phyloP scores from a whole-genome alignment of 2,329 filamentous ascomycete genomes.

The Paecilomyces fulvus region DNA sequence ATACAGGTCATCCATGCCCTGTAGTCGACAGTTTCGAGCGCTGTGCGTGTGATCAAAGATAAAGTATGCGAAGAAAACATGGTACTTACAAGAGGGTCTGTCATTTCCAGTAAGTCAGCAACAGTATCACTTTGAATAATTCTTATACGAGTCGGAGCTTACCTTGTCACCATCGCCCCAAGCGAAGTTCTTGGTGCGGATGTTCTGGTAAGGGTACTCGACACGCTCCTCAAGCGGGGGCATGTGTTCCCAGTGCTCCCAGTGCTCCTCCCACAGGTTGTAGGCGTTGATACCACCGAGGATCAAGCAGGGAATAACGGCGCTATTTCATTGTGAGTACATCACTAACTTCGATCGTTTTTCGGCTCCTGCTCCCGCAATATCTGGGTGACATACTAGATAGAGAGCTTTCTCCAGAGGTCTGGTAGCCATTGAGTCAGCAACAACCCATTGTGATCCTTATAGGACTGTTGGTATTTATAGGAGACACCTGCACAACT shows the following conservation, averaged over 20 bases:
- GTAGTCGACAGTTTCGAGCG: background rate
- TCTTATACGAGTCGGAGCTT: slow-evolving; percentile 19
- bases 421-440: slow-evolving; percentile 46
- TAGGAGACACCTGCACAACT: slow-evolving; percentile 28
- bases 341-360: background rate
- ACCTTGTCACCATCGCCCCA: slow-evolving; percentile 97
- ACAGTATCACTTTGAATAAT: slow-evolving; percentile 4
- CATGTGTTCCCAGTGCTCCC: slow-evolving; percentile 87
- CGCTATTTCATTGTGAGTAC: slow-evolving; percentile 44
- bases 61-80: background rate
- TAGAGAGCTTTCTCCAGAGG: slow-evolving; percentile 89
- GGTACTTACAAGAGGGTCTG: slow-evolving; percentile 59
- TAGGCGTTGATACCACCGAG: slow-evolving; percentile 74
- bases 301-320: slow-evolving; percentile 63
- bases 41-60: background rate
- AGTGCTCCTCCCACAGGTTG: slow-evolving; percentile 89
- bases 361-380: background rate
- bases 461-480: background rate
- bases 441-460: slow-evolving; percentile 1
- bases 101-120: slow-evolving; percentile 2
- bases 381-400: slow-evolving; percentile 63
- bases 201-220: slow-evolving; percentile 97
- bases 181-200: slow-evolving; percentile 89
- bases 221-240: slow-evolving; percentile 80
- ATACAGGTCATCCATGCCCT: background rate